These are phyloP conservation scores for Seminavis robusta DNA, from an alignment of 108 stramenopile species.

Conservation along the genomic window DNA sequence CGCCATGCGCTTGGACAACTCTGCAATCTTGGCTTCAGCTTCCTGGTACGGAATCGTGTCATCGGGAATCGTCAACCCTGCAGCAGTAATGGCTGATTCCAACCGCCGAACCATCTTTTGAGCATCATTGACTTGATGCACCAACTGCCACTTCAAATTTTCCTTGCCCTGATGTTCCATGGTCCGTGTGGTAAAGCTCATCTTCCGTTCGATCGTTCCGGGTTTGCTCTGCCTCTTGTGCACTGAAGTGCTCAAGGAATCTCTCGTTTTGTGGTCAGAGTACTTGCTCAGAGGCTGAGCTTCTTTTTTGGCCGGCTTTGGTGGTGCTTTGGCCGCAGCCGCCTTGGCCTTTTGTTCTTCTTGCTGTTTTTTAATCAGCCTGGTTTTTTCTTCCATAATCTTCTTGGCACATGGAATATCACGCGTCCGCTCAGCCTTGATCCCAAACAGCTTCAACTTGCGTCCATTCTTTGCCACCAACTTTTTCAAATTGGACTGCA, in stretches of 20 bases:
- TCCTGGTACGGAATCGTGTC: slow-evolving; percentile 15
- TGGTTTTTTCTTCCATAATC: not conserved
- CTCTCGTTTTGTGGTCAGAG: not conserved
- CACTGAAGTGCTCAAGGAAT: not conserved
- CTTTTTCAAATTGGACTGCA: not conserved
- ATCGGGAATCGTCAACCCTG: slow-evolving; percentile 25
- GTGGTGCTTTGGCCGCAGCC: not conserved
- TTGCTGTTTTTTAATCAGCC: too few species aligned
- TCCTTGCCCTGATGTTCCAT: not conserved
- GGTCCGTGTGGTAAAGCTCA: too few species aligned
- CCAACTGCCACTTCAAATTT: not conserved
- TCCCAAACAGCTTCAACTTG: not conserved
- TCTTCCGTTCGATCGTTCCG: too few species aligned
- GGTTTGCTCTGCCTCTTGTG: not conserved
- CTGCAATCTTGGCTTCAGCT: slow-evolving; percentile 3
- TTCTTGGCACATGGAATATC: not conserved
- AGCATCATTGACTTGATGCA: not conserved
- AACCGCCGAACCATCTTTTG: not conserved
- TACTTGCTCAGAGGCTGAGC: not conserved
- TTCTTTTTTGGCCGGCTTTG: not conserved
- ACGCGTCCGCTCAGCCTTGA: not conserved
- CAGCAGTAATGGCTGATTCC: slow-evolving; percentile 20
- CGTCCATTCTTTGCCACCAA: not conserved
- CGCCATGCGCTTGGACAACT: slow-evolving; percentile 7
- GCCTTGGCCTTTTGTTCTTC: not conserved